phyloP scores from a whole-genome alignment of 768 basidiomycete species.

The Leccinum subgranulosum region DNA sequence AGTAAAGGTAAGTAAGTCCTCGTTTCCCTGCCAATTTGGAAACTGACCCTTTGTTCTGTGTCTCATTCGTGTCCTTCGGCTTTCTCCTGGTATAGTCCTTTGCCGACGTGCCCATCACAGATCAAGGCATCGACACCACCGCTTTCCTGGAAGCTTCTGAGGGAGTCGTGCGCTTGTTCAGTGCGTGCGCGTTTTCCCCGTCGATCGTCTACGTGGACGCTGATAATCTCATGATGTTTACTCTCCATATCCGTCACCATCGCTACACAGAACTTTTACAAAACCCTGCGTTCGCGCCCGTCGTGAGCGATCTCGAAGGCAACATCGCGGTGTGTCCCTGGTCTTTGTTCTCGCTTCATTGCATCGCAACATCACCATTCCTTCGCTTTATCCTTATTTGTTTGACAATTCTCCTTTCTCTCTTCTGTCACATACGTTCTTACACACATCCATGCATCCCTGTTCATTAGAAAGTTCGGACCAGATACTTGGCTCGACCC shows the following conservation, averaged over 20 bases:
- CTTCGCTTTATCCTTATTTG: not conserved
- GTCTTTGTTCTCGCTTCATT: not conserved
- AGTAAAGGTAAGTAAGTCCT: slow-evolving; percentile 48
- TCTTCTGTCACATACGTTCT: not conserved
- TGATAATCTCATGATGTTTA: not conserved
- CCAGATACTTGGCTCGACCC: slow-evolving; percentile 69
- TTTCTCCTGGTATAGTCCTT: slow-evolving; percentile 70
- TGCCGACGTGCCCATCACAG: slow-evolving; percentile 81
- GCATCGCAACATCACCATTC: not conserved
- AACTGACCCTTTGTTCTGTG: not conserved
- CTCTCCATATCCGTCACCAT: not conserved
- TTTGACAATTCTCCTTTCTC: not conserved
- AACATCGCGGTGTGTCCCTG: slow-evolving; percentile 74
- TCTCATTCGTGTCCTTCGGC: not conserved
- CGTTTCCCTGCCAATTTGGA: not conserved
- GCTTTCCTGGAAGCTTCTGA: slow-evolving; percentile 85
- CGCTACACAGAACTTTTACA: slow-evolving; percentile 21
- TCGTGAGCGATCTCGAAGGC: slow-evolving; percentile 83
- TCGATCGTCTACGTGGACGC: not conserved
- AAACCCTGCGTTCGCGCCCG: slow-evolving; percentile 65
- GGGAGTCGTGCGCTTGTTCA: slow-evolving; percentile 88
- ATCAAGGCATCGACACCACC: slow-evolving; percentile 84
- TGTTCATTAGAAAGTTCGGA: slow-evolving; percentile 76
- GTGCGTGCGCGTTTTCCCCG: slow-evolving; percentile 41
- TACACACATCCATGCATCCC: not conserved